Percentiles rank a stretch among this genome's conserved stretches.
Evolutionary conservation across 139 green algal genomes (phyloP).

Genomic region (Chlamydomonas schloesseri): DNA sequence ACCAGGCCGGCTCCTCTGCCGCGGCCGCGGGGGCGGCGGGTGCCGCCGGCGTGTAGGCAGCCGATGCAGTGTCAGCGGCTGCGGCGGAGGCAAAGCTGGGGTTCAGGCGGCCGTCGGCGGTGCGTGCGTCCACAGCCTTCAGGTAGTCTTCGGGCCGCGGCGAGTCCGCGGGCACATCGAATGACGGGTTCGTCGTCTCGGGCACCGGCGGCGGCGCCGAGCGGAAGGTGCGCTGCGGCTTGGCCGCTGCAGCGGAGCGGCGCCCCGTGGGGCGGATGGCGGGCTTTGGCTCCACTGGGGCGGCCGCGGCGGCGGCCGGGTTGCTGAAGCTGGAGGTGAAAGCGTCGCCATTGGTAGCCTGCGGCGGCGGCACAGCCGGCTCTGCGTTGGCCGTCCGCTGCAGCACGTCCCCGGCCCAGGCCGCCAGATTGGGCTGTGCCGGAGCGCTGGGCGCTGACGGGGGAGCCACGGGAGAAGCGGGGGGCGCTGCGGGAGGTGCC

Average conservation of each 20-base stretch:
- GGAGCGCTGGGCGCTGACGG: background rate
- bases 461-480: background rate
- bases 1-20: background rate
- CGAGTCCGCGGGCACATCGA: background rate
- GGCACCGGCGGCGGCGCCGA: background rate
- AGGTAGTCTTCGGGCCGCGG: conserved; percentile 1
- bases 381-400: background rate
- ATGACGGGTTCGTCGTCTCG: background rate
- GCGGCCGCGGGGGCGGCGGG: background rate
- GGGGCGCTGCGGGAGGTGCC: background rate
- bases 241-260: no score
- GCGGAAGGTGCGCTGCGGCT: background rate
- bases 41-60: background rate
- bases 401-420: background rate
- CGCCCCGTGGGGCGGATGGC: background rate
- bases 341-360: background rate
- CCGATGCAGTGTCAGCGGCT: background rate
- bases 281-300: background rate
- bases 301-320: background rate
- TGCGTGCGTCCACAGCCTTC: background rate
- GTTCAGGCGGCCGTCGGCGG: conserved; percentile 19
- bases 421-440: background rate
- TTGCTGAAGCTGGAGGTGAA: background rate
- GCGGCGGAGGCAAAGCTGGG: conserved; percentile 8
- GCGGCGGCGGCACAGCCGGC: background rate